Conservation (phyloP, 805 yeast species). For the Metschnikowia chrysomelidarum region DNA sequence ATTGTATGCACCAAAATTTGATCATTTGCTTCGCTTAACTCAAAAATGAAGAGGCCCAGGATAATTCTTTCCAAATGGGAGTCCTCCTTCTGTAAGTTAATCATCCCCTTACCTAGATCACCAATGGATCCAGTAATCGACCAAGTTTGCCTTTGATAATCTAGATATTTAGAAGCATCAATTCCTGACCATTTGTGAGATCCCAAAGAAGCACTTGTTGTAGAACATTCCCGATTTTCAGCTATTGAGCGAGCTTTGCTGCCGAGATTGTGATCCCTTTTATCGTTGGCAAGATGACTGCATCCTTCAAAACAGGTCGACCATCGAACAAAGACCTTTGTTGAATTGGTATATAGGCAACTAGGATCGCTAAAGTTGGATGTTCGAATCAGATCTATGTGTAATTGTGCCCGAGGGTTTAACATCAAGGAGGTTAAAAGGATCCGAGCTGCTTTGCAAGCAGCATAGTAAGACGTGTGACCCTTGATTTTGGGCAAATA, state of each 20-base stretch:
- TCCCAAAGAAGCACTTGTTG: conserved; percentile 40
- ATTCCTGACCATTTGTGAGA: conserved; percentile 40
- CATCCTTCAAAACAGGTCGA: conserved; percentile 54
- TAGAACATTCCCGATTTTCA: conserved; percentile 19
- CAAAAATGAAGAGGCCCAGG: conserved; percentile 64
- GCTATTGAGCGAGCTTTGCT: conserved; percentile 6
- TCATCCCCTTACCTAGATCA: conserved; percentile 31
- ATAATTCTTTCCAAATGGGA: conserved; percentile 38
- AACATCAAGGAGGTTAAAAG: conserved; percentile 55
- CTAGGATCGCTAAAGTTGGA: conserved; percentile 26
- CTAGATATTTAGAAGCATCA: conserved; percentile 25
- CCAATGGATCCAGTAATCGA: conserved; percentile 25
- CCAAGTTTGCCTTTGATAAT: conserved; percentile 14
- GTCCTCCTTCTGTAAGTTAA: conserved; percentile 29
- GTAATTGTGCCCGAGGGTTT: conserved; percentile 51
- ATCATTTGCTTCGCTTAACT: conserved; percentile 55
- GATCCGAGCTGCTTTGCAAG: conserved; percentile 55
- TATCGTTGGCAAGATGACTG: conserved; percentile 33
- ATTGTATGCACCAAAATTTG: conserved; percentile 60
- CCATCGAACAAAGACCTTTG: conserved; percentile 57
- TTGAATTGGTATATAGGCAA: conserved; percentile 39
- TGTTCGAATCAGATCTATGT: conserved; percentile 44
- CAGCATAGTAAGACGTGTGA: conserved; percentile 50
- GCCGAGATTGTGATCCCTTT: background rate
- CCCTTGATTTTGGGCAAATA: conserved; percentile 59